Conservation (phyloP, 352 stramenopile species). For the Globisporangium iwayamae region DNA sequence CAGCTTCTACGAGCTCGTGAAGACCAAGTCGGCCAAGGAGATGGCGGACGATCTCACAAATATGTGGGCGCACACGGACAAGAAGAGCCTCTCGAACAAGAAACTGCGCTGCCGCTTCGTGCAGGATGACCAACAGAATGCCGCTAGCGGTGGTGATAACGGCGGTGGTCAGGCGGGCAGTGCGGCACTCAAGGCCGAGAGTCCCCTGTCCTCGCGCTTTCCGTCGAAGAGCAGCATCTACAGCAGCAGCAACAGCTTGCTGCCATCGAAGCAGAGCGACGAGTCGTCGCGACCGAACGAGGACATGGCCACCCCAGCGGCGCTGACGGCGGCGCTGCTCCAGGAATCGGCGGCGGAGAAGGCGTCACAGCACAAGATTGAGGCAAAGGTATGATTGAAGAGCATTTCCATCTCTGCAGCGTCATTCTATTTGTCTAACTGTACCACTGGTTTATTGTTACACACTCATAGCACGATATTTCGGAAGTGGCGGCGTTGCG, state of each 20-base stretch:
- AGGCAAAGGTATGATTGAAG: conserved; percentile 16
- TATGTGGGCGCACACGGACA: conserved; percentile 82
- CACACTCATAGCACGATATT: conserved; percentile 36
- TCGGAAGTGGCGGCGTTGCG: conserved; percentile 61
- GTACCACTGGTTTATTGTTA: too few species aligned
- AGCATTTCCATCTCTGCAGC: not conserved
- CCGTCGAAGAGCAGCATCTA: conserved; percentile 24
- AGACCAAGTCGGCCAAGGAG: conserved; percentile 85
- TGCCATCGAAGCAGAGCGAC: conserved; percentile 17
- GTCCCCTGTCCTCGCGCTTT: conserved; percentile 13
- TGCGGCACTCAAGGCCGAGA: conserved; percentile 10
- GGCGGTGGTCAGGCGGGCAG: not conserved
- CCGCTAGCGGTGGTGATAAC: not conserved
- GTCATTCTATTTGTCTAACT: not conserved
- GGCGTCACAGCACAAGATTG: conserved; percentile 5
- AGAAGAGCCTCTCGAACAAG: conserved; percentile 82
- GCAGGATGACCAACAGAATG: conserved; percentile 36
- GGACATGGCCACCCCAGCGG: conserved; percentile 39
- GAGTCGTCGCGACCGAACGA: conserved; percentile 45
- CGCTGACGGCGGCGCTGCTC: conserved; percentile 61
- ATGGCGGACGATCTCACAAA: conserved; percentile 86
- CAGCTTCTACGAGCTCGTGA: conserved; percentile 81
- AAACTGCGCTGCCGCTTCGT: conserved; percentile 86
- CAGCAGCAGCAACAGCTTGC: conserved; percentile 25
- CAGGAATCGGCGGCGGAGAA: conserved; percentile 27